These are phyloP conservation scores for Wickerhamomyces sp. DNA, from an alignment of 1,139 yeast species.

Conservation along the genomic window DNA sequence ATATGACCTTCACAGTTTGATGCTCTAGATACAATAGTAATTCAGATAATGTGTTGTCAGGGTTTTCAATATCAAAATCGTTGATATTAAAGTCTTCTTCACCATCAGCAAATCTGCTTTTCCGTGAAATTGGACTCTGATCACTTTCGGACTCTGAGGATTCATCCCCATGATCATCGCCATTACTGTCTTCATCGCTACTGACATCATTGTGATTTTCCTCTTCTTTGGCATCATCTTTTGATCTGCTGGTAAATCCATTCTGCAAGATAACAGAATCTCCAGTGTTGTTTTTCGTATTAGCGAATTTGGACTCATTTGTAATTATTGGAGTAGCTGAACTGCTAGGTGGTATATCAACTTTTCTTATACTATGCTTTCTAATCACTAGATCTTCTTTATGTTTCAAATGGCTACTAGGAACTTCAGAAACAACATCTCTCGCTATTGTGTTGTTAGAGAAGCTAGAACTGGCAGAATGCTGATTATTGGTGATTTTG, in stretches of 20 bases:
- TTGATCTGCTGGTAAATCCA: too few relatives aligned
- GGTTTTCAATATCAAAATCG: constrained; percentile 76
- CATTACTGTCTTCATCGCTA: constrained; percentile 1
- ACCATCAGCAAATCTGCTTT: constrained; percentile 1
- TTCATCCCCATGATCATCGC: constrained; percentile 3
- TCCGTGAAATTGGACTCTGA: neutral
- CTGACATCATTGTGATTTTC: neutral
- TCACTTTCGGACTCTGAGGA: too few relatives aligned
- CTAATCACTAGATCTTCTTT: neutral
- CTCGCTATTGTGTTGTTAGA: too few relatives aligned
- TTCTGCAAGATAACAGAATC: too few relatives aligned
- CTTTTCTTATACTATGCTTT: neutral
- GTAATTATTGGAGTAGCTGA: neutral
- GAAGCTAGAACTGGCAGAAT: too few relatives aligned
- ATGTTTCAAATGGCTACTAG: neutral
- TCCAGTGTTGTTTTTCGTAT: too few relatives aligned
- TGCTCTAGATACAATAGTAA: constrained; percentile 84
- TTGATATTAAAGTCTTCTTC: constrained; percentile 54
- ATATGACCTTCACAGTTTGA: constrained; percentile 88
- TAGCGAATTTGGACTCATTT: neutral
- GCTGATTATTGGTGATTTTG: too few relatives aligned
- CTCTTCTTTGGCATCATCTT: neutral
- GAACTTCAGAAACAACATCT: neutral
- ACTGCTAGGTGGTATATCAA: neutral
- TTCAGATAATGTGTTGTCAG: constrained; percentile 83